phyloP scores from a whole-genome alignment of 148 eudicot genomes.

The Tetragonia tetragonoides region DNA sequence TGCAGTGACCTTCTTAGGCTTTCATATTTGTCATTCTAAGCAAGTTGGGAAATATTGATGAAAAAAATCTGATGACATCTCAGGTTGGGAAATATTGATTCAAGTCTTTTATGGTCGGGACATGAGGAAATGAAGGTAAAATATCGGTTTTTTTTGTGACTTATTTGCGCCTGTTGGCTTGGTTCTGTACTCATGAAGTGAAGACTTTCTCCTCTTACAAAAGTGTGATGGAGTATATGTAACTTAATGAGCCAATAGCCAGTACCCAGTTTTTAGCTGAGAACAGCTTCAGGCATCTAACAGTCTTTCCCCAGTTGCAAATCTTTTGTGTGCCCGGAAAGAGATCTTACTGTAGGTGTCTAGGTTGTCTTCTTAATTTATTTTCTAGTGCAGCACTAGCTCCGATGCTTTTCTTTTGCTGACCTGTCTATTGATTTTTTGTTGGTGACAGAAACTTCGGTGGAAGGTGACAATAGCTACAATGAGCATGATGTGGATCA shows the following conservation, averaged over 20 bases:
- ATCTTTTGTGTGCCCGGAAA: neutral
- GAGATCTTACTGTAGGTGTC: too few species aligned
- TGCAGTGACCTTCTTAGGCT: too few species aligned
- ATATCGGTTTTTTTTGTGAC: neutral
- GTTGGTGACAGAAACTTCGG: slow-evolving; percentile 25
- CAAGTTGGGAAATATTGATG: neutral
- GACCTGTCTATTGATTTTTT: neutral
- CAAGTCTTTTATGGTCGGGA: neutral
- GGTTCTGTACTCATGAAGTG: too few species aligned
- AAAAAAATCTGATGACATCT: neutral
- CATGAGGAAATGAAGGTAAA: too few species aligned
- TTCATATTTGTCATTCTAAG: neutral
- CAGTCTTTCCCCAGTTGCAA: too few species aligned
- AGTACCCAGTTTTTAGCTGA: neutral
- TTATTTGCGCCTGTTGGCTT: too few species aligned
- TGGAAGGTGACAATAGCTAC: slow-evolving; percentile 25
- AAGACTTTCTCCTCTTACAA: too few species aligned
- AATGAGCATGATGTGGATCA: slow-evolving; percentile 26
- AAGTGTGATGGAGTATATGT: too few species aligned
- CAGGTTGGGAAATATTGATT: too few species aligned
- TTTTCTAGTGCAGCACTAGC: too few species aligned
- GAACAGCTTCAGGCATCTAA: neutral
- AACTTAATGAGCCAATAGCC: too few species aligned
- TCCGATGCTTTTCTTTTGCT: neutral
- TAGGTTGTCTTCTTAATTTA: neutral